Conservation (phyloP, 176 grass and related monocot genomes). For the Zea luxurians region DNA sequence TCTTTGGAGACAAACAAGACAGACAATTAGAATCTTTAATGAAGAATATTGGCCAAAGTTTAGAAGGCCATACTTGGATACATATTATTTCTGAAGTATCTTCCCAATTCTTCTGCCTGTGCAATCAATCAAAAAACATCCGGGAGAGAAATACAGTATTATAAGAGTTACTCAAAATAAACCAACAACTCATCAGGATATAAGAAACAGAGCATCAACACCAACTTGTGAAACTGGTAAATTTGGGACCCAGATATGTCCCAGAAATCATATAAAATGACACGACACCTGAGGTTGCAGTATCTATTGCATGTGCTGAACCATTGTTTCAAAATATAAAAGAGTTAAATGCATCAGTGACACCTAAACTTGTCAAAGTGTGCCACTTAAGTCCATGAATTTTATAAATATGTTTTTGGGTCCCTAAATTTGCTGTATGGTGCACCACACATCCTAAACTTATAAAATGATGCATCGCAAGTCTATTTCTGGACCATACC, state of each 20-base stretch:
- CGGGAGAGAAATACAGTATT: neutral
- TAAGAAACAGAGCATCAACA: neutral
- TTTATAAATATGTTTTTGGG: no score
- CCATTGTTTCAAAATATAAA: neutral
- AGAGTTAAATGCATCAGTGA: no score
- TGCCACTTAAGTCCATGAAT: no score
- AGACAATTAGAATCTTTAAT: neutral
- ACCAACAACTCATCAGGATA: neutral
- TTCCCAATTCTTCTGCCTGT: conserved; percentile 95
- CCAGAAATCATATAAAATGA: conserved; percentile 20
- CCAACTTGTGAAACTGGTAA: neutral
- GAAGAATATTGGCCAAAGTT: conserved; percentile 7
- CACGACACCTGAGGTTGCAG: neutral
- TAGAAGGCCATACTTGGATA: conserved; percentile 74
- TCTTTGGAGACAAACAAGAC: conserved; percentile 1
- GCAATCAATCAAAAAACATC: conserved; percentile 29
- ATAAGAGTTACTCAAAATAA: conserved; percentile 18
- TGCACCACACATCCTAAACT: no score
- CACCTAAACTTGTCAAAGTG: no score
- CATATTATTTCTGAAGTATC: conserved; percentile 96
- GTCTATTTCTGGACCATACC: no score
- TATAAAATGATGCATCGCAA: no score
- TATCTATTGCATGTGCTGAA: conserved; percentile 13
- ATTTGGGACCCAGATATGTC: neutral
- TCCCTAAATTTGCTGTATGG: no score